Evolutionary conservation across 495 filamentous ascomycete species (phyloP).

Genomic region (Talaromyces stipitatus): DNA sequence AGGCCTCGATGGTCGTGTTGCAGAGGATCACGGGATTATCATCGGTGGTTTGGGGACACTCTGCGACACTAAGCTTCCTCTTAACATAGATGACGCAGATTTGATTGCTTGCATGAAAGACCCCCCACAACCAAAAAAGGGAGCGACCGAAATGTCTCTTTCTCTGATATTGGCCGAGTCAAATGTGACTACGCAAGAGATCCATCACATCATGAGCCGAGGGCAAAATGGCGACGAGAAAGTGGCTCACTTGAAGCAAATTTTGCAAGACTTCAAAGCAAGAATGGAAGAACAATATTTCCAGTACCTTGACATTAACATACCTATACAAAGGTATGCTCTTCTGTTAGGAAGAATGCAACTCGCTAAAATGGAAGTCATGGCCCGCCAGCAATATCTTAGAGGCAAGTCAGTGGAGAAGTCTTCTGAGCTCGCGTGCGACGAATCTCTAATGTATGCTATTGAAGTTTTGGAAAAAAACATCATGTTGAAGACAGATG

Average conservation of each 20-base stretch:
- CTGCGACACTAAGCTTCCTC: conserved; percentile 19
- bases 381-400: conserved; percentile 17
- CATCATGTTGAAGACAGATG: conserved; percentile 16
- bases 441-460: neutral
- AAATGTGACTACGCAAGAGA: conserved; percentile 13
- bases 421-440: conserved; percentile 11
- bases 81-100: conserved; percentile 22
- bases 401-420: conserved; percentile 10
- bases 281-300: conserved; percentile 17
- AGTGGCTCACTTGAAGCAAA: conserved; percentile 7
- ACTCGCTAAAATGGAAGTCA: conserved; percentile 17
- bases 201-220: neutral
- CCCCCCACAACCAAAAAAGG: conserved; percentile 4
- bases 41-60: neutral
- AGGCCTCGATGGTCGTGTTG: conserved; percentile 30
- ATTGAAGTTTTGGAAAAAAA: conserved; percentile 13
- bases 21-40: conserved; percentile 28
- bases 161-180: conserved; percentile 27
- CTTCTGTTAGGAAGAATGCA: conserved; percentile 17
- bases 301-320: conserved; percentile 17
- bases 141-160: conserved; percentile 24
- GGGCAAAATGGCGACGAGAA: neutral
- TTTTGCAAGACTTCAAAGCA: conserved; percentile 15
- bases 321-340: conserved; percentile 25
- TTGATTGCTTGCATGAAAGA: conserved; percentile 5